Evolutionary conservation across 129 eudicot species (phyloP).

Genomic region (Kitagawia praeruptora): DNA sequence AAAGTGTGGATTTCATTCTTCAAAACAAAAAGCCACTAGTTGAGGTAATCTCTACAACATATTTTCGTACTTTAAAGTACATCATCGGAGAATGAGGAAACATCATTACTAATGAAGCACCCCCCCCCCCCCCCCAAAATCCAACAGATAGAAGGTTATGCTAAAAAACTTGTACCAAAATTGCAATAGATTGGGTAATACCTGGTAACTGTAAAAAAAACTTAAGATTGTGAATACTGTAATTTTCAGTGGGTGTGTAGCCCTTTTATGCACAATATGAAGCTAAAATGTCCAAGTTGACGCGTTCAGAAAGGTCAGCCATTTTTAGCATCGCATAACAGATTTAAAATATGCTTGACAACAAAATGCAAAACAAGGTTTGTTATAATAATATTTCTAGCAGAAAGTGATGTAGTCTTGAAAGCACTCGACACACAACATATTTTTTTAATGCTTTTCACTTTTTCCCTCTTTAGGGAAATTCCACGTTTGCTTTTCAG

Average conservation of each 20-base stretch:
- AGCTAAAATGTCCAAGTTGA: too few relatives aligned
- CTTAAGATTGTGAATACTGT: background rate
- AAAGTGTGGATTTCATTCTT: conserved; percentile 70
- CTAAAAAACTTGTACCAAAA: too few relatives aligned
- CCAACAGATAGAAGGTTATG: background rate
- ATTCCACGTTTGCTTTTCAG: background rate
- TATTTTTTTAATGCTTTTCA: background rate
- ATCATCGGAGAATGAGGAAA: background rate
- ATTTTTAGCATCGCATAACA: too few relatives aligned
- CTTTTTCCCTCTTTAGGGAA: background rate
- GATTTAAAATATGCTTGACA: background rate
- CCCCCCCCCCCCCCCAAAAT: too few relatives aligned
- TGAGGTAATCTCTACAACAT: conserved; percentile 49
- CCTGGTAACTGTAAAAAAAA: too few relatives aligned
- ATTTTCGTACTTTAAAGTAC: background rate
- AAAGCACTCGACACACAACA: background rate
- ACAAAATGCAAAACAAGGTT: background rate
- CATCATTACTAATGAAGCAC: background rate
- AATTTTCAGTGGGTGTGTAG: background rate
- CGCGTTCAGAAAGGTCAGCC: too few relatives aligned
- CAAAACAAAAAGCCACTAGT: conserved; percentile 59
- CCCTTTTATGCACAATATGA: too few relatives aligned
- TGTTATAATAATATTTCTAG: too few relatives aligned
- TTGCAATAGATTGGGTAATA: too few relatives aligned
- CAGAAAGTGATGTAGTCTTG: background rate